Evolutionary conservation across 2,329 filamentous ascomycete species (phyloP).

Genomic region (Beauveria asiatica): DNA sequence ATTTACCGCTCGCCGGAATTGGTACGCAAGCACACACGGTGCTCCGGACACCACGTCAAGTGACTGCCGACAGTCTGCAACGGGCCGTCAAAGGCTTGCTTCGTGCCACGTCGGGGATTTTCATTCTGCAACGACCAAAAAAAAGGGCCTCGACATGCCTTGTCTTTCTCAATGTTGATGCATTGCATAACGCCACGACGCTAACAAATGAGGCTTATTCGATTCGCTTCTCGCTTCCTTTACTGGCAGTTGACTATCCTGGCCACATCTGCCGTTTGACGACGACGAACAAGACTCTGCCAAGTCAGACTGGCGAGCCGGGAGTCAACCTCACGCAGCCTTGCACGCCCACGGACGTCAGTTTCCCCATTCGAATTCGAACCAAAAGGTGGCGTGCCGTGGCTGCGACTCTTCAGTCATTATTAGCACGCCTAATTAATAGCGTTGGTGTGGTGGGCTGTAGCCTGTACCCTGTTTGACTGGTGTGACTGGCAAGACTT

Average conservation of each 20-base stretch:
- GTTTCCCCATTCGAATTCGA: neutral
- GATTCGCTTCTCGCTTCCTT: too few species aligned
- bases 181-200: too few species aligned
- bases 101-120: neutral
- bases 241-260: too few species aligned
- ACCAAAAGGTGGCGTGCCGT: neutral
- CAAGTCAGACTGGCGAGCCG: neutral
- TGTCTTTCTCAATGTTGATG: too few species aligned
- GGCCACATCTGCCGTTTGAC: too few species aligned
- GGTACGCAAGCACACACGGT: neutral
- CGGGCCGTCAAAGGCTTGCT: neutral
- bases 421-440: neutral
- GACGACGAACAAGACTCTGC: neutral
- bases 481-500: neutral
- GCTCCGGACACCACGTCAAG: neutral
- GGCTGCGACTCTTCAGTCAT: neutral
- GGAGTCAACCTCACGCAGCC: conserved; percentile 2
- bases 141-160: too few species aligned
- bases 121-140: neutral
- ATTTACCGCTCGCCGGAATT: neutral
- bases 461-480: neutral
- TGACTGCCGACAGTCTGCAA: neutral
- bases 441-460: neutral
- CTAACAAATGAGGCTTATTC: too few species aligned
- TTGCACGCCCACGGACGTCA: conserved; percentile 7